Base-by-base conservation (phyloP, 2,329 filamentous ascomycete genomes). In the Tolypocladium tropicale region DNA sequence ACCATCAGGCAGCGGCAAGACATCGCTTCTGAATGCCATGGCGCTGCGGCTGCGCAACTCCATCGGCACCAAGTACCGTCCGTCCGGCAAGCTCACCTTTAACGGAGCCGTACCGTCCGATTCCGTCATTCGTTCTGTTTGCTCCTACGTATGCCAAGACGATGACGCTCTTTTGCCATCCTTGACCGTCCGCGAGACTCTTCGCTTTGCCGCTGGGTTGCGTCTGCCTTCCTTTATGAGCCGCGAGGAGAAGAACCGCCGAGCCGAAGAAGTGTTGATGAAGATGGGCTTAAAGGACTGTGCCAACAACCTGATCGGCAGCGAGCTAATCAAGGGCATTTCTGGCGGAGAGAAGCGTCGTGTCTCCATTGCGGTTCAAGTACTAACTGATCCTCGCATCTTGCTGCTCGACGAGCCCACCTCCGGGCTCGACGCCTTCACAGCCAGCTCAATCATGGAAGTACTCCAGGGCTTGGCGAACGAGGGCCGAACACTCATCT, bases 241-340 rank as follows among this genome's bases (percentile, higher is more conserved):
- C 25, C 83, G 76, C 48, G 76, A 79, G 4, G 83, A 90, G 60
- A 91, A 90, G 69, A 70, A 78, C 57, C 77, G 77, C 21, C 78
- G 84, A 2, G 88, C 88, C 0, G 87, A 91, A 62, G 84, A 88
- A 18, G 82, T 90, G 0, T 70, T 92, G 2, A 67, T 88, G 18
- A 89, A 89, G 65, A 84, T 91, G 79, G 88, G 88, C 0, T 70
- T 91, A 4, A 90, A 89, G 63, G 88, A 91, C 61, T 91, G 88
- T 60, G 88, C 87, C 1, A 82, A 90, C 64, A 89, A 88, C 54
- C 68, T 90, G 0, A 80, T 92, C 10, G 88, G 88, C 2, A 86
- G 80, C 56, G 85, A 89, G 10, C 69, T 88, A 4, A 78, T 89
- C 61, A 91, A 91, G 66, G 88, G 88, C 0, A 90, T 92, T 33